A percentile compares a stretch with the other conserved stretches of the same genome.
Conservation (phyloP, 257 asterid species). For the Gynochthodes officinalis region DNA sequence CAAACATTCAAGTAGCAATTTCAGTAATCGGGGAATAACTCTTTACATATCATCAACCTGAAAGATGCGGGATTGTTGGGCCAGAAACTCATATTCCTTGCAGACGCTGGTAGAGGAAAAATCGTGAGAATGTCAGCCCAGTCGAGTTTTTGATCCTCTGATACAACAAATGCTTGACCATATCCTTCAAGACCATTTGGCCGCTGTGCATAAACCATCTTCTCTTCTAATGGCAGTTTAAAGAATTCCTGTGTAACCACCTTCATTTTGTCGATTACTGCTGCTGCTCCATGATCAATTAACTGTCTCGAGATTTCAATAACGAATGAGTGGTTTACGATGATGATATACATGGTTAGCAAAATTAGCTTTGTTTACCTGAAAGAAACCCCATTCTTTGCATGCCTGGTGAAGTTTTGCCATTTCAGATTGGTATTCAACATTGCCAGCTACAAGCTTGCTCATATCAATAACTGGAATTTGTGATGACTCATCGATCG, state of each 20-base stretch:
- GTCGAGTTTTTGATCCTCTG: conserved; percentile 42
- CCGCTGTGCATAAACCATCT: conserved; percentile 29
- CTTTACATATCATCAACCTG: conserved; percentile 17
- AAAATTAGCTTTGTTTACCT: conserved; percentile 8
- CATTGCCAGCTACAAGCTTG: conserved; percentile 13
- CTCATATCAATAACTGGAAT: conserved; percentile 31
- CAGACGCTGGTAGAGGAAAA: conserved; percentile 23
- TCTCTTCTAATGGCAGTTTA: conserved; percentile 33
- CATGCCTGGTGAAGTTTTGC: conserved; percentile 31
- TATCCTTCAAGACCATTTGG: conserved; percentile 36
- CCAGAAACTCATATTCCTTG: conserved; percentile 29
- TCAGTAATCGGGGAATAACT: neutral
- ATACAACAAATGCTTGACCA: conserved; percentile 39
- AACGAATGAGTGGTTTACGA: neutral
- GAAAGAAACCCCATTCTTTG: conserved; percentile 36
- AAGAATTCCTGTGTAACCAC: conserved; percentile 30
- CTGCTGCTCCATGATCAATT: conserved; percentile 28
- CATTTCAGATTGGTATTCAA: conserved; percentile 16
- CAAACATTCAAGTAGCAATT: neutral
- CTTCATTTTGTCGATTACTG: conserved; percentile 39
- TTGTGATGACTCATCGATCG: conserved; percentile 16
- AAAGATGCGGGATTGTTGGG: conserved; percentile 27
- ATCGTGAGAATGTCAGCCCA: conserved; percentile 39
- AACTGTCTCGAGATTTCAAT: conserved; percentile 18
- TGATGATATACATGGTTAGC: no score